A percentile compares a stretch with the other conserved stretches of the same genome.
phyloP scores from a whole-genome alignment of 2,329 filamentous ascomycete species.

The Metarhizium anisopliae region DNA sequence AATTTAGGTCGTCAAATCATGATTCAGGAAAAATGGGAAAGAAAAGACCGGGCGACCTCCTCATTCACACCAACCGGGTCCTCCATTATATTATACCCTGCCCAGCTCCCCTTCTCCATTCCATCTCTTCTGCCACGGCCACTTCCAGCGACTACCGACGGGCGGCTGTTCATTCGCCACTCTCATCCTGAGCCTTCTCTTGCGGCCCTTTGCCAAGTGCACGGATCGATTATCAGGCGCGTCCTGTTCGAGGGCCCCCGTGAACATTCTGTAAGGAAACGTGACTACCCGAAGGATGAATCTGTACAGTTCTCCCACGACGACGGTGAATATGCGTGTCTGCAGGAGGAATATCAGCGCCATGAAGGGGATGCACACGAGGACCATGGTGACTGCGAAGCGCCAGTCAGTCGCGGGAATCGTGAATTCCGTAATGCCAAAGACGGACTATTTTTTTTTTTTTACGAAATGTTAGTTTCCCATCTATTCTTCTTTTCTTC shows the following conservation, averaged over 20 bases:
- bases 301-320: slow-evolving; percentile 12
- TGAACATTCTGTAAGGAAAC: background rate
- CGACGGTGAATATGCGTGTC: slow-evolving; percentile 26
- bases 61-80: background rate
- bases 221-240: background rate
- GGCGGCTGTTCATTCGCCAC: background rate
- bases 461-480: no score
- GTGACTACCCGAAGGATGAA: background rate
- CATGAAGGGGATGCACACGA: slow-evolving; percentile 46
- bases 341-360: slow-evolving; percentile 37
- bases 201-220: slow-evolving; percentile 7
- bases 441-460: slow-evolving; percentile 32
- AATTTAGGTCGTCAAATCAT: no score
- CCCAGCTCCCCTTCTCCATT: slow-evolving; percentile 4
- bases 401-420: slow-evolving; percentile 33
- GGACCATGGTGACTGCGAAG: slow-evolving; percentile 53
- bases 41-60: no score
- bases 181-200: slow-evolving; percentile 10
- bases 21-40: no score
- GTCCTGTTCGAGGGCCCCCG: background rate
- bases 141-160: background rate
- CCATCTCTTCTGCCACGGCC: slow-evolving; percentile 1
- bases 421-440: slow-evolving; percentile 41
- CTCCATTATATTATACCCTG: slow-evolving; percentile 1
- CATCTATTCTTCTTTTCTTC: no score